Conservation (phyloP, 345 rosid species). For the Zanthoxylum bungeanum region DNA sequence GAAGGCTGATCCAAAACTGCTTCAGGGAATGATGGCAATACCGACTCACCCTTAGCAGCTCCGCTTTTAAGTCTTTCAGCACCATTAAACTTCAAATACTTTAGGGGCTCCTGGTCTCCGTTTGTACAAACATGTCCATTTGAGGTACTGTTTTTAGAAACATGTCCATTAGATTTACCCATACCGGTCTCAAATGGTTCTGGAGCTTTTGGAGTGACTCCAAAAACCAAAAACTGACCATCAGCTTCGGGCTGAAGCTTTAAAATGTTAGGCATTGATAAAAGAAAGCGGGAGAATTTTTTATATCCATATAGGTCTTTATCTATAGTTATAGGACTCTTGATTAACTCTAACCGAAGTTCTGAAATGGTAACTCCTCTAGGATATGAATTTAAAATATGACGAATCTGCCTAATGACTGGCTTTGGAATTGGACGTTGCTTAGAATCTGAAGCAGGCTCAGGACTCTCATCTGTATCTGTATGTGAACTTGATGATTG, state of each 20-base stretch:
- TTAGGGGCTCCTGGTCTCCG: constrained; percentile 10
- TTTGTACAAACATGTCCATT: not conserved
- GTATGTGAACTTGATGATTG: constrained; percentile 25
- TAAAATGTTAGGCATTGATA: constrained; percentile 60
- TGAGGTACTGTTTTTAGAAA: constrained; percentile 18
- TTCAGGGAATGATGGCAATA: constrained; percentile 12
- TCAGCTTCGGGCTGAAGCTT: constrained; percentile 33
- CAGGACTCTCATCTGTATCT: constrained; percentile 26
- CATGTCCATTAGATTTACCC: constrained; percentile 5
- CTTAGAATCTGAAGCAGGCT: constrained; percentile 30
- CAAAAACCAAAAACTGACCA: constrained; percentile 39
- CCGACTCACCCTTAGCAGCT: constrained; percentile 18
- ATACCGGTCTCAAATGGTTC: constrained; percentile 22
- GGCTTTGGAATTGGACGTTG: constrained; percentile 40
- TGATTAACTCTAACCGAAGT: constrained; percentile 55
- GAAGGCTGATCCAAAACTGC: constrained; percentile 13
- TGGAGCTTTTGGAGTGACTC: constrained; percentile 26
- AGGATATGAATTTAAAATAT: constrained; percentile 46
- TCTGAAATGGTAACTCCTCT: constrained; percentile 50
- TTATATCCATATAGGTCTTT: constrained; percentile 59
- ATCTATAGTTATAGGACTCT: constrained; percentile 34
- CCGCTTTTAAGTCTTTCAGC: constrained; percentile 21
- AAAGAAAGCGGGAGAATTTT: constrained; percentile 57
- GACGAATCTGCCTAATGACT: constrained; percentile 46
- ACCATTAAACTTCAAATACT: constrained; percentile 18